A percentile compares a stretch with the other conserved stretches of the same genome.
phyloP scores from a whole-genome alignment of 805 yeast genomes.

The Yamadazyma laniorum region DNA sequence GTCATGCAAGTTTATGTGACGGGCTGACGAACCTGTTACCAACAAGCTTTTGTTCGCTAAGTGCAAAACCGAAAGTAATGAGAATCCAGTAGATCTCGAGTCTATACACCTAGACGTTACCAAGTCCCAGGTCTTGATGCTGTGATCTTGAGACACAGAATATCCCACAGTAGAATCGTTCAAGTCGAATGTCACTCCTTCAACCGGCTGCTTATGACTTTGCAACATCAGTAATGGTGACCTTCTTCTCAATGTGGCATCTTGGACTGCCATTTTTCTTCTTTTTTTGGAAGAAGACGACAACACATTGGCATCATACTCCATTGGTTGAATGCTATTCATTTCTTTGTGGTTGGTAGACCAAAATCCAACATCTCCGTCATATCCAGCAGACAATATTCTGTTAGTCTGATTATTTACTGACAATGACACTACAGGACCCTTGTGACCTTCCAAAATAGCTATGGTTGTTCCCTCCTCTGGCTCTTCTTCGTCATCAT shows the following conservation, averaged over 20 bases:
- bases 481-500: conserved; percentile 34
- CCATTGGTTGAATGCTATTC: conserved; percentile 52
- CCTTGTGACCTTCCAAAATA: conserved; percentile 84
- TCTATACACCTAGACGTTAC: conserved; percentile 83
- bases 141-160: conserved; percentile 94
- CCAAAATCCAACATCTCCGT: conserved; percentile 82
- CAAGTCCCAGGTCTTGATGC: conserved; percentile 94
- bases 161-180: conserved; percentile 80
- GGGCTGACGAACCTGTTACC: conserved; percentile 96
- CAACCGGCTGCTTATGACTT: conserved; percentile 85
- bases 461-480: conserved; percentile 78
- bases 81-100: conserved; percentile 81
- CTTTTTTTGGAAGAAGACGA: conserved; percentile 88
- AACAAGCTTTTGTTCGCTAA: conserved; percentile 66
- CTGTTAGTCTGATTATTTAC: conserved; percentile 53
- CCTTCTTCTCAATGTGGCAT: conserved; percentile 72
- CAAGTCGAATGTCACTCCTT: conserved; percentile 72
- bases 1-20: conserved; percentile 92
- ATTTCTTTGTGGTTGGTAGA: conserved; percentile 82
- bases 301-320: conserved; percentile 44
- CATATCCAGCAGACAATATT: conserved; percentile 83
- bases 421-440: conserved; percentile 76
- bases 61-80: conserved; percentile 72
- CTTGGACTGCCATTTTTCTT: conserved; percentile 75
- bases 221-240: conserved; percentile 78